A percentile compares a stretch with the other conserved stretches of the same genome.
phyloP scores from a whole-genome alignment of 2,329 filamentous ascomycete species.

The Teratosphaeria gauchensis region DNA sequence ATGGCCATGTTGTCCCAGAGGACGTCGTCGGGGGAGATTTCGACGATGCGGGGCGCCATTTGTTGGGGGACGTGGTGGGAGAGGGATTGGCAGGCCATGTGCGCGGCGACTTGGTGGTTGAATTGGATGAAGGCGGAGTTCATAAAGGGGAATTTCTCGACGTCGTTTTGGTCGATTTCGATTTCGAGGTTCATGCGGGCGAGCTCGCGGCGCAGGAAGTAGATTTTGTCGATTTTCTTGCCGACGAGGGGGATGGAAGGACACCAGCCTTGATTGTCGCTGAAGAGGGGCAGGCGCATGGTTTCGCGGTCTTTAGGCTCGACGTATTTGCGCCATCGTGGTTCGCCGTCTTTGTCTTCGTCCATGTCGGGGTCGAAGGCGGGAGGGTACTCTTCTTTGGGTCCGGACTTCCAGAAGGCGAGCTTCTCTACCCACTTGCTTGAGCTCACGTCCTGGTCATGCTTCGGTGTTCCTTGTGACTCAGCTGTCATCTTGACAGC shows the following conservation, averaged over 20 bases:
- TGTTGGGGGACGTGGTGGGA: conserved; percentile 86
- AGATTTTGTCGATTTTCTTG: conserved; percentile 90
- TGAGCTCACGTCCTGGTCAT: conserved; percentile 2
- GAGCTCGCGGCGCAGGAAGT: conserved; percentile 77
- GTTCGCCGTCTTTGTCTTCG: conserved; percentile 53
- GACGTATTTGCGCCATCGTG: conserved; percentile 75
- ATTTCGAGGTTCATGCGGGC: conserved; percentile 87
- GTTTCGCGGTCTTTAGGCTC: conserved; percentile 75
- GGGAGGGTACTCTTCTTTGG: conserved; percentile 43
- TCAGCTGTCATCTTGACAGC: not conserved
- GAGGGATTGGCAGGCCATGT: conserved; percentile 93
- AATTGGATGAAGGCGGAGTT: conserved; percentile 98
- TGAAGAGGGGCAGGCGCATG: conserved; percentile 60
- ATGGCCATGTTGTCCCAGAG: conserved; percentile 97
- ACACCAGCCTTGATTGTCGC: conserved; percentile 51
- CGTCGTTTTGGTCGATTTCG: conserved; percentile 75
- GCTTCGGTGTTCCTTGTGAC: conserved; percentile 1
- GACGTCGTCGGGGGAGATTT: conserved; percentile 86
- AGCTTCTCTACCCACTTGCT: conserved; percentile 23
- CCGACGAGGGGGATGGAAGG: conserved; percentile 69
- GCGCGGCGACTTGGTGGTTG: conserved; percentile 91
- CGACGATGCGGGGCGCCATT: conserved; percentile 87
- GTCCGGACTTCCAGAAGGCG: conserved; percentile 19
- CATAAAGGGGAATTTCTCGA: conserved; percentile 82
- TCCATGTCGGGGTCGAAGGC: conserved; percentile 55